Percentiles rank a stretch among this genome's conserved stretches.
phyloP scores from a whole-genome alignment of 2,329 filamentous ascomycete genomes.

The Dendryphion nanum region DNA sequence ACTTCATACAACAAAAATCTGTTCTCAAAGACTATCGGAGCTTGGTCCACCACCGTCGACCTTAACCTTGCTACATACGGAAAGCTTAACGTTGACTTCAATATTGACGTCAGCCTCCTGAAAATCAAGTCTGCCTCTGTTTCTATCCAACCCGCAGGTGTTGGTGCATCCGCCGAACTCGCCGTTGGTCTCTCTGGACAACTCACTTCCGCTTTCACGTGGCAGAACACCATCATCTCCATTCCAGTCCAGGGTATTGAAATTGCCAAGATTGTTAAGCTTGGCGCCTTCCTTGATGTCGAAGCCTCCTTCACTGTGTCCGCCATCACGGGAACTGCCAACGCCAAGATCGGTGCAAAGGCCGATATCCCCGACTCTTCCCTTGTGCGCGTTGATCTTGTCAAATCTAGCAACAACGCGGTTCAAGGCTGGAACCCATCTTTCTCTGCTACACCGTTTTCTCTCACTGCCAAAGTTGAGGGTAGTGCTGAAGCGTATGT shows the following conservation, averaged over 20 bases:
- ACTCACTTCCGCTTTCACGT: not conserved
- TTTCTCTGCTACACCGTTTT: not conserved
- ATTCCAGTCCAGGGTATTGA: not conserved
- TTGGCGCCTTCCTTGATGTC: not conserved
- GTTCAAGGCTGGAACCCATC: not conserved
- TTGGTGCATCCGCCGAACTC: not conserved
- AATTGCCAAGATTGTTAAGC: not conserved
- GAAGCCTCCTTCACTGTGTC: not conserved
- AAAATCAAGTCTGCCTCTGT: not conserved
- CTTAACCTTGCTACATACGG: not conserved
- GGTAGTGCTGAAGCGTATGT: not conserved
- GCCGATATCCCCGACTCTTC: not conserved
- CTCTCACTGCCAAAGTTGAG: constrained; percentile 1
- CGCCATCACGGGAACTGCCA: not conserved
- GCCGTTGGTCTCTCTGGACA: not conserved
- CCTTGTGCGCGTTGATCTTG: not conserved
- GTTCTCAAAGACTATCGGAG: too few species aligned
- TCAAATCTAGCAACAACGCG: not conserved
- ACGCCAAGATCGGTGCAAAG: too few species aligned
- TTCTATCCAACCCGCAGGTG: not conserved
- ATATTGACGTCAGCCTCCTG: not conserved
- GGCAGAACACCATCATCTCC: not conserved
- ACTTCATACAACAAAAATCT: not conserved
- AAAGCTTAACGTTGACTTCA: not conserved
- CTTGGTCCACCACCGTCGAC: too few species aligned